Conservation (phyloP, 352 stramenopile species). For the Phytopythium mirpurense region DNA sequence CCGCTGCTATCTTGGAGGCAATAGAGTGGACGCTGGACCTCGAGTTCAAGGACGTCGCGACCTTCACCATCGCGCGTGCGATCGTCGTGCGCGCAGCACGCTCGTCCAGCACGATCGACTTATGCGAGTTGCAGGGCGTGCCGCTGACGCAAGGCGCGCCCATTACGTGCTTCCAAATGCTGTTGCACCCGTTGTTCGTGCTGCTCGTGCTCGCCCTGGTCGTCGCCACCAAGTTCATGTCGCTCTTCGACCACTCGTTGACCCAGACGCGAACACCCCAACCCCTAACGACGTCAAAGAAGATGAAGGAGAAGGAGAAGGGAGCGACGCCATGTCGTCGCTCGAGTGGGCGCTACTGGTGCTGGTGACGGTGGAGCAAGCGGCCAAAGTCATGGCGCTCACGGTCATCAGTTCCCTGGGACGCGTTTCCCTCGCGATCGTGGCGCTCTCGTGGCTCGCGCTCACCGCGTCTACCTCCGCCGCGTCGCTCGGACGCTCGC, state of each 20-base stretch:
- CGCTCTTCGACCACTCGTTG: constrained; percentile 52
- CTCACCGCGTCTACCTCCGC: constrained; percentile 20
- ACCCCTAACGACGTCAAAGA: too few species aligned
- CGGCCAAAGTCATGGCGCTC: constrained; percentile 52
- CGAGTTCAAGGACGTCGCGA: constrained; percentile 56
- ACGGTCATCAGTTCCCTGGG: constrained; percentile 68
- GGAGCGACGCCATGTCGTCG: constrained; percentile 44
- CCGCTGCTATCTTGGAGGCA: background rate
- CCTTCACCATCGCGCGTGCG: constrained; percentile 38
- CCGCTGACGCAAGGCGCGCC: constrained; percentile 34
- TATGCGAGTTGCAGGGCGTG: constrained; percentile 37
- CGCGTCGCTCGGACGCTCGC: constrained; percentile 21
- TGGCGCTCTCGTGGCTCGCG: constrained; percentile 60
- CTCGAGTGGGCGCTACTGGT: constrained; percentile 57
- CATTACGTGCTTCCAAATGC: constrained; percentile 60
- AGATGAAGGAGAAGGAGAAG: too few species aligned
- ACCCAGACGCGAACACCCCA: constrained; percentile 40
- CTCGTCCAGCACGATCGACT: constrained; percentile 34
- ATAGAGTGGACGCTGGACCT: constrained; percentile 50
- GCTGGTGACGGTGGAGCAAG: constrained; percentile 64
- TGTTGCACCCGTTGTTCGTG: constrained; percentile 69
- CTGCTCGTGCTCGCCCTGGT: constrained; percentile 64
- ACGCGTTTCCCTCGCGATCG: constrained; percentile 59
- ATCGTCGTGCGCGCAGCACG: constrained; percentile 59
- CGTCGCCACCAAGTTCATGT: constrained; percentile 64